Base-by-base conservation (phyloP, 257 asterid species). In the Lantana camara region DNA sequence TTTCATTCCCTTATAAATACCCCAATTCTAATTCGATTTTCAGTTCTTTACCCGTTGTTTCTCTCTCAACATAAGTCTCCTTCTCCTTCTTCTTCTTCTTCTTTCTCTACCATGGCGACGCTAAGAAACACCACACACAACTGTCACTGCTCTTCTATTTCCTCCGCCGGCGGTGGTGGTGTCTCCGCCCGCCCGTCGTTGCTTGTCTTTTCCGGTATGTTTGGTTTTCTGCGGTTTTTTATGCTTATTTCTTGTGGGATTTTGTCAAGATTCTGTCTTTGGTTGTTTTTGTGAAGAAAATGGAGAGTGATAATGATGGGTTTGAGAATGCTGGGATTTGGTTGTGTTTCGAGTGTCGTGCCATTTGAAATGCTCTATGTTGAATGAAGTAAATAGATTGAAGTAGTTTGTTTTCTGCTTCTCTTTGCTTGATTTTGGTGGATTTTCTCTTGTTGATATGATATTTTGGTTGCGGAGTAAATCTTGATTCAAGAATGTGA, bases 121-220 rank as follows among this genome's bases (percentile, higher is more conserved):
- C 32, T 53, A 20, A 50, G 54, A 29, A 71, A 55, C 45, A 66
- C 22, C 63, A 35, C 61, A 48, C 68, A 21, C 57, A 55, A 32
- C 67, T 67, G 38, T 47, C 73, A 50, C 30, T 79, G 62, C 30
- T 55, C 73, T 27, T 29, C 77, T 52, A 57, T 75, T 65, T 57
- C 81, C 42, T 29, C 60, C 14, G 11, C 76, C 27, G 34, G 76
- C 12, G n/a, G n/a, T n/a, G 66, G 38, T 55, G 50, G 34, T 73
- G 56, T 53, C 59, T 13, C 74, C 13, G 29, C 67, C 76, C 91
- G 79, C 63, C 94, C 96, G 1, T 82, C 95, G 50, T 62, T 93
- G 72, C 94, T 93, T 38, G 96, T 90, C 20, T 93, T 93, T 73
- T 93, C 99, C 44, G 99, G 99, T 90, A 61, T 57, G 55, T 24